Conservation (phyloP, 176 grass and related monocot species). For the Oryza coarctata region DNA sequence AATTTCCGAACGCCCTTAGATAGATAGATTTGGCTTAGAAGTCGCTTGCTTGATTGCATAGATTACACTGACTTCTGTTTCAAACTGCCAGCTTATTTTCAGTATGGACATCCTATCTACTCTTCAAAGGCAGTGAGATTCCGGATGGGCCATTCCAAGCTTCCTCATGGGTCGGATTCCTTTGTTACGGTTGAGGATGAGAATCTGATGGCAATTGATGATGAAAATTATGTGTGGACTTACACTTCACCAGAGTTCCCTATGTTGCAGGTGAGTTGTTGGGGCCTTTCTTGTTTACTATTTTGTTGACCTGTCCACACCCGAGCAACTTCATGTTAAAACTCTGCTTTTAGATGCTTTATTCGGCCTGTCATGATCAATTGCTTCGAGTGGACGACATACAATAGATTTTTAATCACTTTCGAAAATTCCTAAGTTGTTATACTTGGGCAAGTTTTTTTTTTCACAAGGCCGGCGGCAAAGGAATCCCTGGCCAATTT, state of each 20-base stretch:
- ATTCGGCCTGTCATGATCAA: neutral
- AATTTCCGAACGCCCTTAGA: neutral
- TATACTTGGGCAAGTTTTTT: neutral
- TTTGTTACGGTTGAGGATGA: slow-evolving; percentile 39
- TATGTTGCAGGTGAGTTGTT: slow-evolving; percentile 64
- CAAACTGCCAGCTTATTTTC: slow-evolving; percentile 56
- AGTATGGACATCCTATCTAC: slow-evolving; percentile 55
- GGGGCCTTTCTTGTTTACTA: neutral
- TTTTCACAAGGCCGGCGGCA: too few relatives aligned
- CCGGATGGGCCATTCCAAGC: slow-evolving; percentile 64
- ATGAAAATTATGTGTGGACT: slow-evolving; percentile 73
- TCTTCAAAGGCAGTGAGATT: slow-evolving; percentile 60
- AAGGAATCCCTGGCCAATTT: too few relatives aligned
- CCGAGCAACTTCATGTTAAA: neutral
- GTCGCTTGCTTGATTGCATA: neutral
- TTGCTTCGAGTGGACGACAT: neutral
- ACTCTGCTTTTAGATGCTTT: neutral
- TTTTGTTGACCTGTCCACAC: neutral
- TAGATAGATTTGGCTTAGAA: neutral
- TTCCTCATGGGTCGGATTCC: slow-evolving; percentile 13
- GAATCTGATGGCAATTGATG: slow-evolving; percentile 22
- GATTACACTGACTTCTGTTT: slow-evolving; percentile 5
- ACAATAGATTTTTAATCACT: neutral
- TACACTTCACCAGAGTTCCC: slow-evolving; percentile 81
- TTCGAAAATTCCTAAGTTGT: neutral